A percentile compares a stretch with the other conserved stretches of the same genome.
Evolutionary conservation across 1,139 yeast species (phyloP).

Genomic region (Lodderomyces elongisporus): DNA sequence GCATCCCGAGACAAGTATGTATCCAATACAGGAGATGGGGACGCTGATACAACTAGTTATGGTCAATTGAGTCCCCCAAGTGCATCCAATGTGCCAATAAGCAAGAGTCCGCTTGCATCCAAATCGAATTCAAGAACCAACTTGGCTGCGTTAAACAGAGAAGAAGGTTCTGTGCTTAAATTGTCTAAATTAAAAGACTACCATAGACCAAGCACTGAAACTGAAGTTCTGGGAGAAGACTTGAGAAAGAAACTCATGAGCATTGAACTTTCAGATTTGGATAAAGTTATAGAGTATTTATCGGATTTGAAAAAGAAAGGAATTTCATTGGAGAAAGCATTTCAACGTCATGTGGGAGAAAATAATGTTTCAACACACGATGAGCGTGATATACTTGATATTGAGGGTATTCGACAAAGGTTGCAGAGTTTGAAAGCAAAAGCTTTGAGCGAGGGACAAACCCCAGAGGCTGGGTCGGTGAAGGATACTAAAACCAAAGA

Average conservation of each 20-base stretch:
- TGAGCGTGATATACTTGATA: constrained; percentile 13
- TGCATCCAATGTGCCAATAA: constrained; percentile 14
- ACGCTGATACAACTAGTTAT: constrained; percentile 4
- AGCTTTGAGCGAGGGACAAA: too few species aligned
- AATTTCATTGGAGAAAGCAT: constrained; percentile 47
- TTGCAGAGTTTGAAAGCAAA: constrained; percentile 13
- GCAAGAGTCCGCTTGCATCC: constrained; percentile 27
- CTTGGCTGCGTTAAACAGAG: constrained; percentile 31
- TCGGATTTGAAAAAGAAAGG: constrained; percentile 49
- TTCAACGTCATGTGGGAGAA: constrained; percentile 14
- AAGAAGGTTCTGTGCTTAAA: constrained; percentile 40
- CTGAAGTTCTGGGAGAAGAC: constrained; percentile 44
- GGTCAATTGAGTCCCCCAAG: constrained; percentile 1
- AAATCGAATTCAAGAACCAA: constrained; percentile 34
- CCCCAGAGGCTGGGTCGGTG: too few species aligned
- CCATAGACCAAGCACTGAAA: constrained; percentile 15
- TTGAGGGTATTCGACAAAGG: constrained; percentile 17
- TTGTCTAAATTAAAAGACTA: constrained; percentile 26
- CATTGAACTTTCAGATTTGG: constrained; percentile 47
- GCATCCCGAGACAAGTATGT: constrained; percentile 2
- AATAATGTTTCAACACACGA: too few species aligned
- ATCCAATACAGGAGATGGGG: constrained; percentile 2
- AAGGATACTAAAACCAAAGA: too few species aligned
- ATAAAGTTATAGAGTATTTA: constrained; percentile 46
- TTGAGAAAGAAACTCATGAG: constrained; percentile 46